Evolutionary conservation across 345 rosid species (phyloP).

Genomic region (Linum tenue): DNA sequence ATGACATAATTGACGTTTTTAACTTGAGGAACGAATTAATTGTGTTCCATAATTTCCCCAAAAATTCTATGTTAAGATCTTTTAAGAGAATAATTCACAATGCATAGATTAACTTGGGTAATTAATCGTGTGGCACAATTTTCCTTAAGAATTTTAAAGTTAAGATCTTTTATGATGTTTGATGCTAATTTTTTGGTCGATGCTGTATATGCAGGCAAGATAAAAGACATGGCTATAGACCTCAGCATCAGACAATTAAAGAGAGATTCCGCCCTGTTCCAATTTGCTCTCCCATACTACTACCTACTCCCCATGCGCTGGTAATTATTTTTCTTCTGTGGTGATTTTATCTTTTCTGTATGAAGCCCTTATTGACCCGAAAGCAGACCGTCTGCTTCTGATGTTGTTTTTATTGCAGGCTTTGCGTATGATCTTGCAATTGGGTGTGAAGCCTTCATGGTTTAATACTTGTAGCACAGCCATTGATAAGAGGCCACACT

Average conservation of each 20-base stretch:
- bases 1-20: neutral
- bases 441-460: conserved; percentile 96
- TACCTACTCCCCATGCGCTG: conserved; percentile 90
- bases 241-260: conserved; percentile 42
- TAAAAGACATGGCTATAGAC: conserved; percentile 41
- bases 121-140: too few relatives aligned
- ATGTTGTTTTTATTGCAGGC: conserved; percentile 44
- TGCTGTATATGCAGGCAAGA: conserved; percentile 46
- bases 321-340: conserved; percentile 26
- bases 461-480: conserved; percentile 70
- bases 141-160: neutral
- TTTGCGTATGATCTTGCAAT: conserved; percentile 84
- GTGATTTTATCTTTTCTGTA: neutral
- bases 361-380: neutral
- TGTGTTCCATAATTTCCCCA: too few relatives aligned
- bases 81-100: too few relatives aligned
- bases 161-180: neutral
- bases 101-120: neutral
- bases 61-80: too few relatives aligned
- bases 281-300: conserved; percentile 68
- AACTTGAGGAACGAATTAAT: too few relatives aligned
- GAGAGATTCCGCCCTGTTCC: conserved; percentile 97
- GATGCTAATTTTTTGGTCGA: neutral
- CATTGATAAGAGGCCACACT: conserved; percentile 67
- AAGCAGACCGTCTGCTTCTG: neutral